Evolutionary conservation across 1,139 yeast genomes (phyloP).

Genomic region (Debaryomyces psychrophilus): DNA sequence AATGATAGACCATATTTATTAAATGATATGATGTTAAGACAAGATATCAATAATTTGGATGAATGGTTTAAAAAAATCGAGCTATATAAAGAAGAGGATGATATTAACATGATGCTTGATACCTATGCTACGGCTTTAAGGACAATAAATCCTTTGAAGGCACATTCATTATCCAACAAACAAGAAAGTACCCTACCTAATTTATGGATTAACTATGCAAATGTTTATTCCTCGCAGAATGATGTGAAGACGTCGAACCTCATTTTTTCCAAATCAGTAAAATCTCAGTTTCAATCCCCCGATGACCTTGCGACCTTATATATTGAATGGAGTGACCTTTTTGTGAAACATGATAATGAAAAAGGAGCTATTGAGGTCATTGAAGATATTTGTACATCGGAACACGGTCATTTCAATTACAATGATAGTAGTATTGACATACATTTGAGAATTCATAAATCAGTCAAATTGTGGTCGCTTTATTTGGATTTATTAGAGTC

Average conservation of each 20-base stretch:
- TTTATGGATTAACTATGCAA: conserved; percentile 75
- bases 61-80: conserved; percentile 70
- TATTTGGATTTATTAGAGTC: conserved; percentile 77
- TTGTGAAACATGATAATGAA: conserved; percentile 52
- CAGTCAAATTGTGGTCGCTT: conserved; percentile 69
- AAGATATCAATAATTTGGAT: conserved; percentile 61
- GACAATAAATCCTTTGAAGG: conserved; percentile 65
- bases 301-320: conserved; percentile 72
- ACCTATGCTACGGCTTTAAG: conserved; percentile 70
- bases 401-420: conserved; percentile 29
- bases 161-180: conserved; percentile 30
- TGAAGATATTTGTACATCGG: conserved; percentile 31
- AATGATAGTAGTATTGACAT: conserved; percentile 53
- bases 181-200: conserved; percentile 44
- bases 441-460: conserved; percentile 62
- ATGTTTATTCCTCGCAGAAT: conserved; percentile 56
- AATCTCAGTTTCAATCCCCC: conserved; percentile 66
- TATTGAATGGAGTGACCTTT: conserved; percentile 73
- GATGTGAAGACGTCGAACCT: conserved; percentile 66
- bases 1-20: conserved; percentile 57
- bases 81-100: conserved; percentile 36
- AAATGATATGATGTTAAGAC: conserved; percentile 68
- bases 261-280: conserved; percentile 65
- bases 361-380: conserved; percentile 58
- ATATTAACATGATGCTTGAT: conserved; percentile 47